These are phyloP conservation scores for Epichloe sibirici DNA, from an alignment of 2,329 filamentous ascomycete genomes.

Conservation along the genomic window DNA sequence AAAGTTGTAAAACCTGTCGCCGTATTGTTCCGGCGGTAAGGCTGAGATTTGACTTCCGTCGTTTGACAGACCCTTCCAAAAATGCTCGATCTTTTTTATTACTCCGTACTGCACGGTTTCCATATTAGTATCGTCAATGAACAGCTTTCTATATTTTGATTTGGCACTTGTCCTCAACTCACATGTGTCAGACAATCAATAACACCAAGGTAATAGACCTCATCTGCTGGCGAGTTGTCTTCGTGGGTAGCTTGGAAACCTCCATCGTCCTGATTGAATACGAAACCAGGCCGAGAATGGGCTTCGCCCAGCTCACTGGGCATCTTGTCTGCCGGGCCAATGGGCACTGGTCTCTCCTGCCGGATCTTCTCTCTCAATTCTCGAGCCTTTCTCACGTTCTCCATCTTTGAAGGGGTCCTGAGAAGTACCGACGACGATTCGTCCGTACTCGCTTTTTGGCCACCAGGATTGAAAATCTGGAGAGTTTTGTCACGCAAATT, in stretches of 20 bases:
- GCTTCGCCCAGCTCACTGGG: constrained; percentile 75
- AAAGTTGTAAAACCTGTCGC: constrained; percentile 87
- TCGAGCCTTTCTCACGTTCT: constrained; percentile 80
- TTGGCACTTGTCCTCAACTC: constrained; percentile 30
- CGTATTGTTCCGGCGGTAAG: constrained; percentile 79
- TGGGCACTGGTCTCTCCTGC: constrained; percentile 82
- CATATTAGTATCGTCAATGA: background rate
- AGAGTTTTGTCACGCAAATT: constrained; percentile 82
- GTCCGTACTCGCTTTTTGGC: constrained; percentile 44
- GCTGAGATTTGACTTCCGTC: constrained; percentile 85
- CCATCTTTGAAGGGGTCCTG: constrained; percentile 85
- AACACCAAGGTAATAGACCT: constrained; percentile 96
- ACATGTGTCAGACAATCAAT: constrained; percentile 97
- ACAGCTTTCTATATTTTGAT: background rate
- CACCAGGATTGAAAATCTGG: constrained; percentile 85
- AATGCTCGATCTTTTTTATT: constrained; percentile 89
- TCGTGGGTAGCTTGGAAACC: constrained; percentile 90
- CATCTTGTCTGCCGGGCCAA: constrained; percentile 81
- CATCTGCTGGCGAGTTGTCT: constrained; percentile 69
- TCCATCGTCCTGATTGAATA: constrained; percentile 90
- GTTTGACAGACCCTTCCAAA: constrained; percentile 85
- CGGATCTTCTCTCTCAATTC: constrained; percentile 89
- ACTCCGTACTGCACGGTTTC: constrained; percentile 63
- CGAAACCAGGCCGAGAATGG: constrained; percentile 54
- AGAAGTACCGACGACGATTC: constrained; percentile 57